Conservation (phyloP, 1,139 yeast species). For the Zygoascus sp. region DNA sequence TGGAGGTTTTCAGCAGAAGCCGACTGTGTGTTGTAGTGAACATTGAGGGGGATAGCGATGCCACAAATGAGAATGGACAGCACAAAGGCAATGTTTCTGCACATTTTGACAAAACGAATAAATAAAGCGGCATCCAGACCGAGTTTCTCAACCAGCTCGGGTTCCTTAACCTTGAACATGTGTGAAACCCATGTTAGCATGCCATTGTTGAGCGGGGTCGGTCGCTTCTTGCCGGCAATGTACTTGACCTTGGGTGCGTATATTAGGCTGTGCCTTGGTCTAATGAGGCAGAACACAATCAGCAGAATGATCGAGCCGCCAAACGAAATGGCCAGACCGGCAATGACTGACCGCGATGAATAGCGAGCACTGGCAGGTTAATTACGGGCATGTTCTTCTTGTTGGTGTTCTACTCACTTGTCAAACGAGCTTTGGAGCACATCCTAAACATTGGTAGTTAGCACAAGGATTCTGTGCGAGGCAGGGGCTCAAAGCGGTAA, state of each 20-base stretch:
- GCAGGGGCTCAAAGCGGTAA: neutral
- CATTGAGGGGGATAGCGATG: constrained; percentile 38
- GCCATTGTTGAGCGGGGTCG: constrained; percentile 25
- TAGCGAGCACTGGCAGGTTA: constrained; percentile 28
- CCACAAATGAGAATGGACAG: constrained; percentile 35
- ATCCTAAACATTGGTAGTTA: constrained; percentile 15
- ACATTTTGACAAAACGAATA: constrained; percentile 34
- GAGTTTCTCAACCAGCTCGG: constrained; percentile 28
- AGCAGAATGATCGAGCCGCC: constrained; percentile 35
- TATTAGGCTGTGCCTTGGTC: constrained; percentile 36
- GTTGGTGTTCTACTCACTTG: constrained; percentile 22
- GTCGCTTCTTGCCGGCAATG: constrained; percentile 21
- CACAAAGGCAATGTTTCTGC: constrained; percentile 31
- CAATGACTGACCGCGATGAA: constrained; percentile 34
- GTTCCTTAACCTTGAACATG: constrained; percentile 27
- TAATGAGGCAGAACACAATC: constrained; percentile 30
- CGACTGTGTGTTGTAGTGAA: constrained; percentile 31
- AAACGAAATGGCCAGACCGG: constrained; percentile 34
- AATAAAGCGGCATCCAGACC: constrained; percentile 40
- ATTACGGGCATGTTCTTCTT: too few species aligned
- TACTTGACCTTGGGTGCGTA: constrained; percentile 35
- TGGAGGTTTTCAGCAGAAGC: constrained; percentile 24
- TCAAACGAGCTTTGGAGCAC: constrained; percentile 23
- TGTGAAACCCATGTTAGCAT: constrained; percentile 31
- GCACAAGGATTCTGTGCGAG: neutral